Evolutionary conservation across 345 rosid genomes (phyloP), one percentile per base, ranked within the genome.

Genomic region (Hibiscus tridactylites): DNA sequence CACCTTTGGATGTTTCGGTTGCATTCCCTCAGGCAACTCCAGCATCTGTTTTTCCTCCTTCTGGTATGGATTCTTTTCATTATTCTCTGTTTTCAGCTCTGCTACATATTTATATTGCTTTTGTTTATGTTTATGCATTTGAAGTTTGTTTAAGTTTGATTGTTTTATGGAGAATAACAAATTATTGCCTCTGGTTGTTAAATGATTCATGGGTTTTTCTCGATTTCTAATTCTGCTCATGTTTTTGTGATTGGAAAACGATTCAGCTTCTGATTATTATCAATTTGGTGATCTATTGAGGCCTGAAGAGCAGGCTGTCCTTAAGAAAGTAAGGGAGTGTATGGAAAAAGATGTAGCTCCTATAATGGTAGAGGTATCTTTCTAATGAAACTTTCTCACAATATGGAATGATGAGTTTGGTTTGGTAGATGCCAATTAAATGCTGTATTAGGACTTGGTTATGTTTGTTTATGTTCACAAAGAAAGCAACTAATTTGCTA

Each of bases 11-110:
- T 71, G 77, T 90, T 28, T 89, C 99, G 11, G n/a, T 76, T 60
- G 97, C 97, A 33, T 95, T 95, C 76, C 99, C 99, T 77, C 99
- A 90, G 77, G 98, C 99, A 74, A 95, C 94, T 24, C 90, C 99
- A 0, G 99, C 94, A 6, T 88, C 99, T 16, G 53, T 24, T 11
- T 95, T 95, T 78, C 99, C 99, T 79, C 86, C 96, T 11, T 76
- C 79, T 65, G 86, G 99, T 95, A 80, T 80, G 83, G 57, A 67
- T 47, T 50, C 17, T 13, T 4, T 42, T 17, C 44, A 42, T 60
- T 35, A 0, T 44, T 44, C 50, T 17, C 66, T 13, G 56, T 37
- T 73, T 62, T 9, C 58, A 46, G 19, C 44, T 68, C 17, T 42
- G 57, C 56, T 12, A 3, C 13, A 12, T 26, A 46, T 37, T 6